These are phyloP conservation scores for Rhamnella rubrinervis DNA, from an alignment of 331 rosid species.

Conservation along the genomic window DNA sequence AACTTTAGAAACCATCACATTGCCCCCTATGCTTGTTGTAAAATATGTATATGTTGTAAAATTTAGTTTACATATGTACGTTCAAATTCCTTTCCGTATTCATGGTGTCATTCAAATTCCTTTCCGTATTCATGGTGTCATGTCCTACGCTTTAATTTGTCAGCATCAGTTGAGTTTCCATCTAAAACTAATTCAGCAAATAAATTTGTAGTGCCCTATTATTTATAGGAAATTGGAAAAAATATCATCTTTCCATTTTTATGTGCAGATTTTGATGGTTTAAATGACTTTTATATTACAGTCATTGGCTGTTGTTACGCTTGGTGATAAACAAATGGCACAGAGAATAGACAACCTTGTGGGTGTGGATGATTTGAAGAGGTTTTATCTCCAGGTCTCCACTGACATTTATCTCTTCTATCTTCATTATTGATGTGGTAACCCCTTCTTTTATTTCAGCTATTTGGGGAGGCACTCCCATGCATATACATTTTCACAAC, in stretches of 20 bases:
- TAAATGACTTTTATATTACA: constrained; percentile 35
- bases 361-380: constrained; percentile 74
- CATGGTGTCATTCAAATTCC: no score
- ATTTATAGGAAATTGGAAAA: neutral
- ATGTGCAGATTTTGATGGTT: constrained; percentile 19
- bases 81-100: no score
- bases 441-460: constrained; percentile 4
- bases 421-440: constrained; percentile 11
- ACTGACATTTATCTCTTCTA: constrained; percentile 14
- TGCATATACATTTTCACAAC: neutral
- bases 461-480: neutral
- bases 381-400: constrained; percentile 92
- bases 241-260: constrained; percentile 21
- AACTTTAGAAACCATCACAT: no score
- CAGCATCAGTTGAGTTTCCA: no score
- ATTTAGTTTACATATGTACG: no score
- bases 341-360: constrained; percentile 89
- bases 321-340: constrained; percentile 96
- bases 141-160: no score
- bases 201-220: no score
- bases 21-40: no score
- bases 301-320: constrained; percentile 89
- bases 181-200: no score
- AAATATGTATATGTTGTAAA: no score
- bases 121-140: no score